Base-by-base conservation (phyloP, 2,329 filamentous ascomycete species). In the Arthroderma uncinatum region DNA sequence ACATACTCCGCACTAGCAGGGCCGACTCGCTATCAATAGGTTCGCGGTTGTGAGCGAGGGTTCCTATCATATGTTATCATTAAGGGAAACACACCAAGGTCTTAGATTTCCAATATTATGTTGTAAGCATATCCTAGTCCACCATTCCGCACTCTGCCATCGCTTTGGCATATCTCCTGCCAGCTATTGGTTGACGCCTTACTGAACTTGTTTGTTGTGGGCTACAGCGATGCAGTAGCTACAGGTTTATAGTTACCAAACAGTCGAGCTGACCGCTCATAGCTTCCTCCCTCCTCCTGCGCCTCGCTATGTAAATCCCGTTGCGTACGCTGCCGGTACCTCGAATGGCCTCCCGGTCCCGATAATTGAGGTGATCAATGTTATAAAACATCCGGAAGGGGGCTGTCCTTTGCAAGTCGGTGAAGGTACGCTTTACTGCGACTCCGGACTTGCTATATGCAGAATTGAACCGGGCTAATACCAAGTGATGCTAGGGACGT, bases 331-430 rank as follows among this genome's bases (percentile, higher is more conserved):
- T 75, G 84, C 85, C 64, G 82, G 82, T 62, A 80, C 85, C 56
- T 82, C 82, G 62, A 81, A 84, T 66, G 84, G 84, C 61, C 79
- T 85, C 69, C 78, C 83, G 54, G 78, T 82, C 37, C 85, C 87
- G 37, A 82, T 95, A 71, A 86, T 95, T 67, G 93, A 98, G 79
- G 96, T 92, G 56, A 95, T 93, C 73, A 98, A 97, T 70, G 86
- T 84, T 39, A 76, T 98, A 60, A 83, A 82, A 58, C 86, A 87
- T 65, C 92, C 89, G 23, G 83, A 83, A 36, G 88, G 88, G 4
- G 91, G 95, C 65, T 89, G 89, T 72, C 88, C 94, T 69, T 85
- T 98, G 64, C 83, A 95, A 44, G 90, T 92, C 52, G 93, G 92
- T 71, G 93, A 98, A 83, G 93, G 90, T 88, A 74, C 62, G 68